Evolutionary conservation across 2,329 filamentous ascomycete species (phyloP), one percentile per base, ranked within the genome.

Genomic region (Paecilomyces niveus): DNA sequence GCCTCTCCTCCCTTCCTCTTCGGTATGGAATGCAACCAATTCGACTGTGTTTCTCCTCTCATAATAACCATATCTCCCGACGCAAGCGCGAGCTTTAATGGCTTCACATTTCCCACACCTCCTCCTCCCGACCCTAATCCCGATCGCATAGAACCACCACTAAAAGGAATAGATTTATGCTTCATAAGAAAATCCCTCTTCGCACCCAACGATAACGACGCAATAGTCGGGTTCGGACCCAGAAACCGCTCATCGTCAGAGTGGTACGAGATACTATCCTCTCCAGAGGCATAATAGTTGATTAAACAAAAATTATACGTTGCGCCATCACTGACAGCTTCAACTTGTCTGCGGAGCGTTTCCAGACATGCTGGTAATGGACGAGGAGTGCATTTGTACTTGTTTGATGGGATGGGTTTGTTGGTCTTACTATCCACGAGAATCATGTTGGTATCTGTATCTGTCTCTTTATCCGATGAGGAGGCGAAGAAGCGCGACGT

Each of bases 11-110:
- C 86, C 45, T 83, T 86, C 21, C 89, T 76, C 72, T 92, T 92
- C 0, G 89, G 89, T 49, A 93, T 85, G 54, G 87, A 88, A 71
- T 93, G 89, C 59, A 91, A 71, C 89, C 89, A 93, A 66, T 85
- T 84, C 3, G 83, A 78, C 70, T 93, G 89, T n/a, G 89, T 93
- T 63, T 71, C 76, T 0, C 89, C 89, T 53, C 83, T 81, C 89
- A 93, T 93, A 22, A 93, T 74, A 3, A 93, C 72, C 89, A 93
- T 90, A 67, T 92, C 89, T 0, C 90, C 89, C 53, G 83, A 85
- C 0, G 74, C 82, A 18, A 93, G 76, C 0, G 75, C 64, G 39
- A 85, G 64, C 63, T 84, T 85, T n/a, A 75, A 77, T 64, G 57
- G 77, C 68, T 61, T 66, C 75, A 74, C 51, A 54, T 78, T 71